A percentile compares a stretch with the other conserved stretches of the same genome.
phyloP scores from a whole-genome alignment of 2,329 filamentous ascomycete genomes.

The Pseudogymnoascus sp. region DNA sequence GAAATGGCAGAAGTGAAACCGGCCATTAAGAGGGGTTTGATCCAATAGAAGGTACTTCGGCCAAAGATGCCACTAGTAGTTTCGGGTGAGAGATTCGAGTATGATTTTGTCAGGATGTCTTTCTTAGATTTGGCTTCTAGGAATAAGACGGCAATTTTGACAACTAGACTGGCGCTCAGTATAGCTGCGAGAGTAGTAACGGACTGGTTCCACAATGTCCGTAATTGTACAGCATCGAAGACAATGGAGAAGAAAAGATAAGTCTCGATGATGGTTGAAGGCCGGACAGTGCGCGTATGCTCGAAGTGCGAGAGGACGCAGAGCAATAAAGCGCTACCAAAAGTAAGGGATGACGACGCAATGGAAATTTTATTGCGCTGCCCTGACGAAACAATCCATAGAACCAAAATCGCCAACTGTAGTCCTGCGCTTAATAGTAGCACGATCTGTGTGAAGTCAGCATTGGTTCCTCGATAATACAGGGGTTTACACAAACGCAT shows the following conservation, averaged over 20 bases:
- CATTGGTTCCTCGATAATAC: background rate
- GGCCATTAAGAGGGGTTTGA: constrained; percentile 19
- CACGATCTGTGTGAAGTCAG: background rate
- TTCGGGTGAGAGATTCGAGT: constrained; percentile 23
- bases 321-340: constrained; percentile 26
- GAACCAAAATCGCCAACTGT: background rate
- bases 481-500: constrained; percentile 3
- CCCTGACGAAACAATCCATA: background rate
- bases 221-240: constrained; percentile 34
- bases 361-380: constrained; percentile 20
- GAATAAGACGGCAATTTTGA: constrained; percentile 28
- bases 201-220: constrained; percentile 35
- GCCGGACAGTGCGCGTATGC: constrained; percentile 31
- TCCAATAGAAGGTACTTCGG: constrained; percentile 31
- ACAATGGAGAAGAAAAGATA: constrained; percentile 36
- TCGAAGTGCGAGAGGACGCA: constrained; percentile 27
- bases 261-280: constrained; percentile 34
- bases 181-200: constrained; percentile 14
- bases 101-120: constrained; percentile 27
- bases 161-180: constrained; percentile 20
- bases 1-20: background rate
- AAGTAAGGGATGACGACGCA: constrained; percentile 23
- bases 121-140: constrained; percentile 34
- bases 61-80: constrained; percentile 27
- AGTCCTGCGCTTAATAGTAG: background rate